Percentiles rank a stretch among this genome's conserved stretches.
These are phyloP conservation scores for Scedosporium boydii DNA, from an alignment of 2,329 filamentous ascomycete genomes.

Conservation along the genomic window DNA sequence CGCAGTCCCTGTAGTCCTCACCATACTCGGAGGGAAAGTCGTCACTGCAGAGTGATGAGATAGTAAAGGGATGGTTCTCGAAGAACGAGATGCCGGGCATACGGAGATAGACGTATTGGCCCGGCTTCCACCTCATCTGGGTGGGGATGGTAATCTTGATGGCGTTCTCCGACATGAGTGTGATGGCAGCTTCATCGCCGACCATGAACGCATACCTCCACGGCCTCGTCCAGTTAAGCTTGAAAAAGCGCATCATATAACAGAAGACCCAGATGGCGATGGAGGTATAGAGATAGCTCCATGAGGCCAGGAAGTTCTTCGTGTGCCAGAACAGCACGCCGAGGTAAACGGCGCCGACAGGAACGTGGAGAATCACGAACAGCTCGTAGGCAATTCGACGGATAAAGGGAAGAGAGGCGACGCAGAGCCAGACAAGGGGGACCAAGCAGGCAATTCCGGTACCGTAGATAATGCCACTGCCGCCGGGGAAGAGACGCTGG, in stretches of 20 bases:
- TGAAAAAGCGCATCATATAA: slow-evolving; percentile 66
- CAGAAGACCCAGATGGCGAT: slow-evolving; percentile 69
- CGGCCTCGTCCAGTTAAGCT: slow-evolving; percentile 82
- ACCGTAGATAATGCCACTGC: slow-evolving; percentile 67
- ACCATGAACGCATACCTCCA: slow-evolving; percentile 73
- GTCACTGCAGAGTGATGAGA: slow-evolving; percentile 83
- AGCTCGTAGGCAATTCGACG: slow-evolving; percentile 74
- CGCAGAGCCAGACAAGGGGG: slow-evolving; percentile 71
- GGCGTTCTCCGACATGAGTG: slow-evolving; percentile 83
- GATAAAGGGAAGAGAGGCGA: slow-evolving; percentile 73
- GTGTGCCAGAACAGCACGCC: slow-evolving; percentile 93
- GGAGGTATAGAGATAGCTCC: slow-evolving; percentile 79
- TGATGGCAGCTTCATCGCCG: slow-evolving; percentile 84
- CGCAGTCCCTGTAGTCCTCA: slow-evolving; percentile 78
- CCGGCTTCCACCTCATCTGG: slow-evolving; percentile 84
- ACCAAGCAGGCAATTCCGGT: slow-evolving; percentile 75
- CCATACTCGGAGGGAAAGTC: slow-evolving; percentile 91
- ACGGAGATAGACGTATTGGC: slow-evolving; percentile 88
- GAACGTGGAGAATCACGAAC: slow-evolving; percentile 75
- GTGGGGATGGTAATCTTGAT: slow-evolving; percentile 93
- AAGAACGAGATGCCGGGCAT: slow-evolving; percentile 88
- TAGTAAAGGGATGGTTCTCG: slow-evolving; percentile 93
- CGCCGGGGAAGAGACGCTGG: slow-evolving; percentile 55
- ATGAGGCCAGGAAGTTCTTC: slow-evolving; percentile 82
- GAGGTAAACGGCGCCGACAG: slow-evolving; percentile 70